Conservation (phyloP, 495 filamentous ascomycete species). For the Chaetomium tenue region DNA sequence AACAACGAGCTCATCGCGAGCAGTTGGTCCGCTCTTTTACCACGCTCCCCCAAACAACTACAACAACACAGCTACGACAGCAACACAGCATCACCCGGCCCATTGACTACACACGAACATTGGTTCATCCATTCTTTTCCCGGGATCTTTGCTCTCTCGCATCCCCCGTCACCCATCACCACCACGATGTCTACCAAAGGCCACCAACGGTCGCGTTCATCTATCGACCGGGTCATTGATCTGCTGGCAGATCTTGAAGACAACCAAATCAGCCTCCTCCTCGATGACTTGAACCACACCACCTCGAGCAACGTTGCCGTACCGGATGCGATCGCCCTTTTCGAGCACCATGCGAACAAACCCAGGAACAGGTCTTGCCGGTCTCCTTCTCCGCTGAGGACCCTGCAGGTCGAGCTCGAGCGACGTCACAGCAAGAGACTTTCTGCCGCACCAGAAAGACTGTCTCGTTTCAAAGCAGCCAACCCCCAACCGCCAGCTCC, state of each 20-base stretch:
- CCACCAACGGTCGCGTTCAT: conserved; percentile 38
- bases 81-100: background rate
- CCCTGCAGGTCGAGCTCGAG: conserved; percentile 36
- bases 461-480: conserved; percentile 16
- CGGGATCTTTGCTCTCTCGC: background rate
- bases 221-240: conserved; percentile 42
- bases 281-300: conserved; percentile 42
- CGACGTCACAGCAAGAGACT: conserved; percentile 40
- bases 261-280: conserved; percentile 34
- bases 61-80: background rate
- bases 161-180: background rate
- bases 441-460: conserved; percentile 29
- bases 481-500: conserved; percentile 7
- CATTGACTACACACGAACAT: background rate
- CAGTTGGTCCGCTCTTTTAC: conserved; percentile 18
- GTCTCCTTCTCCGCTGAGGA: conserved; percentile 36
- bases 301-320: conserved; percentile 42
- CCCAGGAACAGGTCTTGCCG: conserved; percentile 30
- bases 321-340: conserved; percentile 37
- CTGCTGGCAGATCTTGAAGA: conserved; percentile 43
- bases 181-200: conserved; percentile 36
- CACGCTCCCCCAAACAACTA: background rate
- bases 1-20: conserved; percentile 15
- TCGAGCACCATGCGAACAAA: conserved; percentile 28
- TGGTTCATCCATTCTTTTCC: background rate